Conservation (phyloP, 352 stramenopile species). For the Globisporangium yorkense region DNA sequence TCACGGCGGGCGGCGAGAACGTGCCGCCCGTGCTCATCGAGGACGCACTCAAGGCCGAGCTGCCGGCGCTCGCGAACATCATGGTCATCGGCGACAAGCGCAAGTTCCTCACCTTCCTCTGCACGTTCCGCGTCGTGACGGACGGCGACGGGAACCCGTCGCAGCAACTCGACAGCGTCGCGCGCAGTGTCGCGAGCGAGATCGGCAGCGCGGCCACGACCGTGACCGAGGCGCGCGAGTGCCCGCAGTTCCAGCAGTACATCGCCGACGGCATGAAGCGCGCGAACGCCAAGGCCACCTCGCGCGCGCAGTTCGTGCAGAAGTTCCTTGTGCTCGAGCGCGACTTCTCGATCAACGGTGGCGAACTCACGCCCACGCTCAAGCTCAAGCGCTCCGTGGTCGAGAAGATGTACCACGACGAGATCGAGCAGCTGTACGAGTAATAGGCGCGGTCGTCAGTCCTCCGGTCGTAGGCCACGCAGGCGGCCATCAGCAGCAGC, state of each 20-base stretch:
- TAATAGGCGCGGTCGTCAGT: too few species aligned
- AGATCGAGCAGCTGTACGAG: constrained; percentile 87
- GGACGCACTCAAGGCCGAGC: constrained; percentile 77
- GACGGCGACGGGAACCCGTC: constrained; percentile 53
- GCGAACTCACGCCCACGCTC: constrained; percentile 92
- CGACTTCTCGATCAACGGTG: constrained; percentile 84
- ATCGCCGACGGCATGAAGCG: constrained; percentile 64
- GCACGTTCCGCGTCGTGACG: constrained; percentile 72
- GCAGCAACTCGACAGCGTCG: constrained; percentile 64
- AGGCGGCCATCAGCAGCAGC: too few species aligned
- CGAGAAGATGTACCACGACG: constrained; percentile 78
- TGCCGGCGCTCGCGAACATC: constrained; percentile 77
- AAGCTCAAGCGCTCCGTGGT: constrained; percentile 91
- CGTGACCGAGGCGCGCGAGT: constrained; percentile 65
- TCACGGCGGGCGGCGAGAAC: constrained; percentile 91
- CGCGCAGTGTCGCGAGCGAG: constrained; percentile 50
- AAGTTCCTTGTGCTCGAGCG: constrained; percentile 74
- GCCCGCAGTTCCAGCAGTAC: constrained; percentile 68
- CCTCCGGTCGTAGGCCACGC: too few species aligned
- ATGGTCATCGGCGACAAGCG: constrained; percentile 89
- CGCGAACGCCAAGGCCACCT: constrained; percentile 48
- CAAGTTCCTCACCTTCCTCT: constrained; percentile 87
- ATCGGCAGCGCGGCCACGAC: constrained; percentile 68
- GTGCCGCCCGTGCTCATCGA: constrained; percentile 87
- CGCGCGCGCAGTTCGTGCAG: constrained; percentile 52